Conservation (phyloP, 192 early-diverging fungal species). For the Linnemannia exigua region DNA sequence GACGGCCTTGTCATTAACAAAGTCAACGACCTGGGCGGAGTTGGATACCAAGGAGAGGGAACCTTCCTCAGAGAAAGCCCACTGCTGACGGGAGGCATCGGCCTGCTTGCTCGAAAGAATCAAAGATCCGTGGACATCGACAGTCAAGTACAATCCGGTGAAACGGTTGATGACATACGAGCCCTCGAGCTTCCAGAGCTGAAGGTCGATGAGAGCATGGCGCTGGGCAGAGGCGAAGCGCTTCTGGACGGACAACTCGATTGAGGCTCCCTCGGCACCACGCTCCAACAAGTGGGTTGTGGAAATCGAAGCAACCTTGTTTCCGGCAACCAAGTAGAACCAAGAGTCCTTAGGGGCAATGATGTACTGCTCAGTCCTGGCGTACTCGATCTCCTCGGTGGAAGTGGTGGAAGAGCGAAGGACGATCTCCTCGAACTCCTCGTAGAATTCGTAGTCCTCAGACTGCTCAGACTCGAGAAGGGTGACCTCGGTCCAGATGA, state of each 20-base stretch:
- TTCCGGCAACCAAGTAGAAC: conserved; percentile 52
- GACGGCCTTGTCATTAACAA: conserved; percentile 50
- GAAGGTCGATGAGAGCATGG: conserved; percentile 45
- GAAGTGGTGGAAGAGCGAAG: conserved; percentile 34
- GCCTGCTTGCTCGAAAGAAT: conserved; percentile 35
- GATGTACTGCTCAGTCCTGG: conserved; percentile 40
- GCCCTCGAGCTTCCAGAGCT: conserved; percentile 52
- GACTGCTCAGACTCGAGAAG: conserved; percentile 25
- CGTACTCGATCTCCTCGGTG: conserved; percentile 42
- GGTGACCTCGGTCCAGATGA: conserved; percentile 36
- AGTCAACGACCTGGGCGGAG: conserved; percentile 44
- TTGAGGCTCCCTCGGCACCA: conserved; percentile 32
- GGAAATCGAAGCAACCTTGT: conserved; percentile 40
- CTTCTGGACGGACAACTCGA: conserved; percentile 35
- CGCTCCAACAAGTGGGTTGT: conserved; percentile 27
- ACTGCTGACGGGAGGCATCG: conserved; percentile 43
- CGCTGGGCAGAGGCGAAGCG: conserved; percentile 38
- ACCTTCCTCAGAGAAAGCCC: conserved; percentile 51
- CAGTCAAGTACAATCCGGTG: conserved; percentile 47
- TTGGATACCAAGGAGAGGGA: conserved; percentile 38
- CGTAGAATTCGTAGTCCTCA: conserved; percentile 50
- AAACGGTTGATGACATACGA: conserved; percentile 49
- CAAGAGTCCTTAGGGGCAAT: conserved; percentile 35
- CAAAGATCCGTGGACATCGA: conserved; percentile 13
- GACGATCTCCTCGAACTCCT: conserved; percentile 51